Evolutionary conservation across 2,329 filamentous ascomycete species (phyloP).

Genomic region (Berkeleyomyces basicola): DNA sequence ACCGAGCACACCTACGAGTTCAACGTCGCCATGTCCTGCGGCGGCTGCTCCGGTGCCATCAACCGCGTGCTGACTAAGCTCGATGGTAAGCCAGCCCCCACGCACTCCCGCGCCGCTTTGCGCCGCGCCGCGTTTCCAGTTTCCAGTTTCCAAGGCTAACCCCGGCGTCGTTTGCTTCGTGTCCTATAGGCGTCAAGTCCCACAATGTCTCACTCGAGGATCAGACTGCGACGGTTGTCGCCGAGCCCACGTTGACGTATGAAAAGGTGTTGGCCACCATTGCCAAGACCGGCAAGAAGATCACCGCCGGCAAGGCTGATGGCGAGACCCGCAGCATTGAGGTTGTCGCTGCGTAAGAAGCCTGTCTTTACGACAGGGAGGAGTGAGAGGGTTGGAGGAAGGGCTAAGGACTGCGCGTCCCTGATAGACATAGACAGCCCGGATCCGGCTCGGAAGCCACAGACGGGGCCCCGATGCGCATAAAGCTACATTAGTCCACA

Average conservation of each 20-base stretch:
- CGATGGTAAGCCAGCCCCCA: constrained; percentile 45
- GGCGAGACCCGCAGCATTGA: constrained; percentile 40
- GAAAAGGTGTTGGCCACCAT: constrained; percentile 74
- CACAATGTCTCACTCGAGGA: constrained; percentile 77
- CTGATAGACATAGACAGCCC: background rate
- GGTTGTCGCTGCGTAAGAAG: constrained; percentile 23
- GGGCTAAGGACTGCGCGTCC: background rate
- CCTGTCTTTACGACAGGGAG: background rate
- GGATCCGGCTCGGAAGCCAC: background rate
- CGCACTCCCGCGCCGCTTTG: background rate
- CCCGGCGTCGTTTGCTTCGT: background rate
- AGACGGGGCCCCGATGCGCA: background rate
- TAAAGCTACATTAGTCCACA: background rate
- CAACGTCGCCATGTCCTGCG: constrained; percentile 84
- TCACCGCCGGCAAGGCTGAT: constrained; percentile 61
- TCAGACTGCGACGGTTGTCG: constrained; percentile 64
- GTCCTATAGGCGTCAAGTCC: constrained; percentile 55
- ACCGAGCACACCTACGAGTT: constrained; percentile 86
- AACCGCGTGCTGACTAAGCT: constrained; percentile 85
- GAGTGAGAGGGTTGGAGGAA: too few species aligned
- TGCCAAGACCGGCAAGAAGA: constrained; percentile 87
- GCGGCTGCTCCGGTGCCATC: constrained; percentile 88
- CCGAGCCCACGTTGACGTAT: constrained; percentile 54
- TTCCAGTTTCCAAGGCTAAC: background rate
- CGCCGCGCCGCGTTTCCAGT: too few species aligned